phyloP scores from a whole-genome alignment of 169 alveolate species.

The Eimeria acervulina region DNA sequence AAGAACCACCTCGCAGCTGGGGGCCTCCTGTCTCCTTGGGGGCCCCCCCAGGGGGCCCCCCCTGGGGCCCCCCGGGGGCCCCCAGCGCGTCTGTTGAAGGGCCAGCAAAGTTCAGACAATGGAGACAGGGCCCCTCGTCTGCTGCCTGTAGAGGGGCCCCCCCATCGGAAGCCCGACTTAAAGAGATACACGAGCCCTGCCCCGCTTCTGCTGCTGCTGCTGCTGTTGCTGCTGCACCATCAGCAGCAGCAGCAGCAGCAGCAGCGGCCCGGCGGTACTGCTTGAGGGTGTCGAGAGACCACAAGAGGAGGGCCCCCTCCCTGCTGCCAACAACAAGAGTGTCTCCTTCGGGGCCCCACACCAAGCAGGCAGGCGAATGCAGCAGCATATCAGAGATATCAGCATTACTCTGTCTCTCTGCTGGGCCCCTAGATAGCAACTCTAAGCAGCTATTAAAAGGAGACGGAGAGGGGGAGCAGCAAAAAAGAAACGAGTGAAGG shows the following conservation, averaged over 20 bases:
- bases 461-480: not conserved
- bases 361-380: slow-evolving; percentile 41
- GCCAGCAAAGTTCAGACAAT: not conserved
- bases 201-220: too few species aligned
- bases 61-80: too few species aligned
- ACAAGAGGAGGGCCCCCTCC: slow-evolving; percentile 48
- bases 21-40: not conserved
- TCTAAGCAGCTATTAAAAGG: not conserved
- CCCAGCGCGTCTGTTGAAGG: not conserved
- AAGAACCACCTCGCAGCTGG: slow-evolving; percentile 9
- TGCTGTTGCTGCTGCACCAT: too few species aligned
- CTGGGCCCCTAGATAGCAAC: slow-evolving; percentile 26
- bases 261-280: slow-evolving; percentile 48
- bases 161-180: not conserved
- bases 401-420: not conserved
- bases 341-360: slow-evolving; percentile 72
- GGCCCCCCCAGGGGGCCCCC: too few species aligned
- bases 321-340: slow-evolving; percentile 62
- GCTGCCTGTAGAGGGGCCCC: not conserved
- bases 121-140: not conserved
- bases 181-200: not conserved
- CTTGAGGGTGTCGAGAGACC: slow-evolving; percentile 26
- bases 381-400: not conserved
- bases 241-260: not conserved
- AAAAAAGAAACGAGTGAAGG: slow-evolving; percentile 14